Conservation (phyloP, 495 filamentous ascomycete genomes). For the Usnea hakonensis region DNA sequence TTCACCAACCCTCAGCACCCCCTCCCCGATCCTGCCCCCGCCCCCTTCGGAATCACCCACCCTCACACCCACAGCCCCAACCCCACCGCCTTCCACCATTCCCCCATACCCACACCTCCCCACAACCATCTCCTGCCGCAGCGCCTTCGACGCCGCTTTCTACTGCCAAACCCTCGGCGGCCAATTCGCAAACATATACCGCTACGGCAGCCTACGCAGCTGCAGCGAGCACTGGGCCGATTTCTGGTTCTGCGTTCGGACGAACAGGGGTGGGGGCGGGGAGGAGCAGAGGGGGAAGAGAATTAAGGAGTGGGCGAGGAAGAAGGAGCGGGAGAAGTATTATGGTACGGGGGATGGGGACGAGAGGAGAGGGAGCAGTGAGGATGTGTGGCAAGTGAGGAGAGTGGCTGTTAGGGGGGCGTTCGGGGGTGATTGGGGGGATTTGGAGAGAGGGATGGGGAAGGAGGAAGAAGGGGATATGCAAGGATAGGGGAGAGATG, state of each 20-base stretch:
- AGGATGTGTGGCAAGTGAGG: slow-evolving; percentile 84
- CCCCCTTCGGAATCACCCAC: background rate
- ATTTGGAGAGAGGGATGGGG: background rate
- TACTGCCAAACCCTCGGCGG: slow-evolving; percentile 91
- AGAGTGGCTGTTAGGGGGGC: slow-evolving; percentile 40
- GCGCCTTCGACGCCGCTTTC: slow-evolving; percentile 87
- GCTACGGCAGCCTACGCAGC: slow-evolving; percentile 62
- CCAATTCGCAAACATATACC: slow-evolving; percentile 81
- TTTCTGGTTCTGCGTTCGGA: slow-evolving; percentile 95
- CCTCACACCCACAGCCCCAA: slow-evolving; percentile 1
- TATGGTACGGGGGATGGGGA: slow-evolving; percentile 51
- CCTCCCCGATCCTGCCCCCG: background rate
- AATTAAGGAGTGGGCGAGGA: slow-evolving; percentile 62
- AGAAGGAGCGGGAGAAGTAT: slow-evolving; percentile 63
- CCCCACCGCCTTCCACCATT: slow-evolving; percentile 13
- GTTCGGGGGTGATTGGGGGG: slow-evolving; percentile 46
- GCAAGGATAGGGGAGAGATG: background rate
- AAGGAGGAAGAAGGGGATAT: background rate
- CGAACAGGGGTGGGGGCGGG: slow-evolving; percentile 40
- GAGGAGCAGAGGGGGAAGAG: slow-evolving; percentile 45
- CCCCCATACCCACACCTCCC: slow-evolving; percentile 56
- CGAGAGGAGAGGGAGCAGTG: slow-evolving; percentile 66
- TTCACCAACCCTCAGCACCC: slow-evolving; percentile 13
- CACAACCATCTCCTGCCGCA: slow-evolving; percentile 75
- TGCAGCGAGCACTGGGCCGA: slow-evolving; percentile 79